Base-by-base conservation (phyloP, 2,329 filamentous ascomycete species). In the Trichoderma oligosporum region DNA sequence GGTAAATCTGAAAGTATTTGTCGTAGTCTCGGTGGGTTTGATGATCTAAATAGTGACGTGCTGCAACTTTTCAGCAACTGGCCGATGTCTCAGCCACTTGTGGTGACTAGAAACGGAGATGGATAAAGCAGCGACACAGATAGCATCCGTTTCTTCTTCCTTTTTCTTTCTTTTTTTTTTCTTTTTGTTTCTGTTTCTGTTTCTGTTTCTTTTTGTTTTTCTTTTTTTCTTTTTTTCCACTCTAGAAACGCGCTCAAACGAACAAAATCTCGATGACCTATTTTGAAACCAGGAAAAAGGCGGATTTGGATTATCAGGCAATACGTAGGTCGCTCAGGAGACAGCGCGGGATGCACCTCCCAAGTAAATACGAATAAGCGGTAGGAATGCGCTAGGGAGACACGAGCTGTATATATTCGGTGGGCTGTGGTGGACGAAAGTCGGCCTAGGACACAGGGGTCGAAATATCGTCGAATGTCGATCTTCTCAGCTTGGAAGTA, bases 1-100 rank as follows among this genome's bases (percentile, higher is more conserved):
- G 35, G 24, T 24, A 25, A 24, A 22, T 20, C 24, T 22, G 35
- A 25, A 25, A 27, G 24, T 27, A n/a, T 16, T 24, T 9, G 41
- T 31, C 44, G 36, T 20, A 25, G 44, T 39, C 14, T 39, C 27
- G 36, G 24, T n/a, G 25, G 25, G 25, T 31, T 57, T 38, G 31
- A 36, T 36, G 29, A 22, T 22, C 41, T 16, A n/a, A 24, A 36
- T 14, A 38, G 38, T 6, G 51, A 31, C 24, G 51, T 20, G 31
- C 51, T 41, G 48, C 18, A 52, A 29, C 31, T 38, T 20, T 36
- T 31, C 51, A 44, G 33, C 41, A 38, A 29, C n/a, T 39, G 36
- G 24, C 24, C 45, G 42, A 58, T 58, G 56, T 58, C 56, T 58
- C 56, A 58, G 56, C 51, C 51, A 38, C 51, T 11, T 25, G 31